These are phyloP conservation scores for Fusarium xyrophilum DNA, from an alignment of 2,329 filamentous ascomycete genomes.

Conservation along the genomic window DNA sequence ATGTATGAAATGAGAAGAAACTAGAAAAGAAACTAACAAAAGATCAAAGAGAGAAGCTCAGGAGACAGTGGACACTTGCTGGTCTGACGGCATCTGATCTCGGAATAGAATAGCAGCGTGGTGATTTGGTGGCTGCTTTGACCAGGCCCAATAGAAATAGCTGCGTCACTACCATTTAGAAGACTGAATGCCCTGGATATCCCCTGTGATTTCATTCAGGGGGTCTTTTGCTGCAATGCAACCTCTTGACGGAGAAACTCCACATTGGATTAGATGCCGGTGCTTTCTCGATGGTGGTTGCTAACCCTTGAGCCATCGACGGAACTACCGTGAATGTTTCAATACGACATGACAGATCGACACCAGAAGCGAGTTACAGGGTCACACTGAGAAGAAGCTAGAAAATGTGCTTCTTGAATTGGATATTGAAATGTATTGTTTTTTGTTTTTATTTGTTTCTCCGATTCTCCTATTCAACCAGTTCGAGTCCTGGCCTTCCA, in stretches of 20 bases:
- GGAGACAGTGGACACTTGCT: conserved; percentile 34
- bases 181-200: background rate
- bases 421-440: conserved; percentile 4
- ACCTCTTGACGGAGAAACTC: conserved; percentile 15
- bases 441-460: conserved; percentile 12
- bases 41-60: conserved; percentile 20
- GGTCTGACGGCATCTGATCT: conserved; percentile 29
- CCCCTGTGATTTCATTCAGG: conserved; percentile 30
- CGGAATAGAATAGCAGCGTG: conserved; percentile 18
- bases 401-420: background rate
- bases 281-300: conserved; percentile 1
- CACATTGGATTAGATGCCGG: background rate
- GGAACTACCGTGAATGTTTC: conserved; percentile 20
- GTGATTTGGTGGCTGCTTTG: conserved; percentile 32
- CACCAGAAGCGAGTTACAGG: conserved; percentile 13
- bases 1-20: background rate
- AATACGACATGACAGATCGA: background rate
- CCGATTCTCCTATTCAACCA: conserved; percentile 7
- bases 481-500: background rate
- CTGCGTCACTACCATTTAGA: conserved; percentile 7
- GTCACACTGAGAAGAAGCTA: background rate
- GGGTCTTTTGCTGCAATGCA: conserved; percentile 14
- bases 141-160: conserved; percentile 10
- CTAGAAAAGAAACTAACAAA: background rate
- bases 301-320: background rate